These are phyloP conservation scores for Elsinoe ampelina DNA, from an alignment of 2,329 filamentous ascomycete genomes.

Conservation along the genomic window DNA sequence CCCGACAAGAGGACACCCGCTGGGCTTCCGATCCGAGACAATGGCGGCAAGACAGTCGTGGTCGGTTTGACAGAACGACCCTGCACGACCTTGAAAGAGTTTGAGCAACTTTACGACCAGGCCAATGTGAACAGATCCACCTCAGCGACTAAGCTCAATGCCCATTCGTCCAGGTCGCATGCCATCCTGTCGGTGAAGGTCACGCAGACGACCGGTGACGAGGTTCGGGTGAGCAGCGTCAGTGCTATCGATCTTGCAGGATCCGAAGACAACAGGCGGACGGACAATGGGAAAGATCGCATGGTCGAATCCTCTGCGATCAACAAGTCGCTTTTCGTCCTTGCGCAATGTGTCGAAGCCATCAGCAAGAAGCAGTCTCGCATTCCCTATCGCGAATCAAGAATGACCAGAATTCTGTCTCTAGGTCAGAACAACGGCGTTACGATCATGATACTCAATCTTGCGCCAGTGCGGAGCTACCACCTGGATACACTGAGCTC, in stretches of 20 bases:
- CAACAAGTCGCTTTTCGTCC: conserved; percentile 92
- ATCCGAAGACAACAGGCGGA: conserved; percentile 89
- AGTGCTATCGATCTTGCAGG: conserved; percentile 92
- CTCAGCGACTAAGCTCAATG: conserved; percentile 84
- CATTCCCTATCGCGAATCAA: conserved; percentile 88
- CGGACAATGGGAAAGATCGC: conserved; percentile 85
- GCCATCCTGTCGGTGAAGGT: conserved; percentile 87
- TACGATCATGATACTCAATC: conserved; percentile 92
- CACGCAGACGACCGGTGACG: conserved; percentile 61
- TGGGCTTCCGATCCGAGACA: conserved; percentile 74
- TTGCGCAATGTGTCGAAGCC: conserved; percentile 91
- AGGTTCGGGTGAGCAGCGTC: conserved; percentile 67
- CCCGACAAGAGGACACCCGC: conserved; percentile 76
- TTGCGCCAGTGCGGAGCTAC: conserved; percentile 83
- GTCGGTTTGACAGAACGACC: conserved; percentile 75
- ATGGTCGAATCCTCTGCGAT: conserved; percentile 93
- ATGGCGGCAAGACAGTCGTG: conserved; percentile 77
- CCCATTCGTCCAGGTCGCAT: conserved; percentile 81
- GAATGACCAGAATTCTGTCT: conserved; percentile 92
- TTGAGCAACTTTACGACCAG: conserved; percentile 81
- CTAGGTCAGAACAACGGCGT: conserved; percentile 91
- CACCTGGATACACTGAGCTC: conserved; percentile 91
- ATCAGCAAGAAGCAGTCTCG: conserved; percentile 67
- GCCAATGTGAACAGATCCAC: conserved; percentile 86
- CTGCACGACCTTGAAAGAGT: conserved; percentile 79